These are phyloP conservation scores for Penicillium nucicola DNA, from an alignment of 495 filamentous ascomycete genomes.

Conservation along the genomic window DNA sequence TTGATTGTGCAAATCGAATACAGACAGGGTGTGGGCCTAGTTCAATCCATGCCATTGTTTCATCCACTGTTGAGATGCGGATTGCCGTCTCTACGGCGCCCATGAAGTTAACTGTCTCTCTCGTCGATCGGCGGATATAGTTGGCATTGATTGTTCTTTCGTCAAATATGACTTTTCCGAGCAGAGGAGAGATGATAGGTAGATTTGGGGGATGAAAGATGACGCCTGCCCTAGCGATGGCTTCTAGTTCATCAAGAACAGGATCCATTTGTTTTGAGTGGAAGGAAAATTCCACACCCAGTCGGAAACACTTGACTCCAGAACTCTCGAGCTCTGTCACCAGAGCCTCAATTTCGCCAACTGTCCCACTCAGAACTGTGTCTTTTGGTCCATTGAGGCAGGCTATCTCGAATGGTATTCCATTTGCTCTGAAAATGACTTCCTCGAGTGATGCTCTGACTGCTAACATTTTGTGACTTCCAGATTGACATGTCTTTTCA, in stretches of 20 bases:
- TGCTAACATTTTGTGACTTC: conserved; percentile 52
- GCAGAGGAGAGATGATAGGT: conserved; percentile 32
- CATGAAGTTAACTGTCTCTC: conserved; percentile 31
- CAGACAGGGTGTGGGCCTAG: conserved; percentile 41
- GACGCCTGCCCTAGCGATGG: conserved; percentile 23
- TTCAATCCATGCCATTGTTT: conserved; percentile 32
- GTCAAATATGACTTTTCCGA: conserved; percentile 16
- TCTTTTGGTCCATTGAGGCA: conserved; percentile 62
- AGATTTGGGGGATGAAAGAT: conserved; percentile 30
- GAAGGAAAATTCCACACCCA: conserved; percentile 53
- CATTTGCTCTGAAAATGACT: not conserved
- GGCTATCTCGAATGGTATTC: conserved; percentile 36
- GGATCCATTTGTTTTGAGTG: conserved; percentile 52
- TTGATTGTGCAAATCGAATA: conserved; percentile 17
- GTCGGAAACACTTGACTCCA: conserved; percentile 26
- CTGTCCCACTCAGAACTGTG: conserved; percentile 58
- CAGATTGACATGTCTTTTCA: conserved; percentile 9
- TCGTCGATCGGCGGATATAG: conserved; percentile 26
- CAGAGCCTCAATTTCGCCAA: conserved; percentile 28
- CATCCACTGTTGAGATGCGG: conserved; percentile 12
- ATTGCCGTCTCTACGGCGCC: conserved; percentile 22
- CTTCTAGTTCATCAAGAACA: conserved; percentile 44
- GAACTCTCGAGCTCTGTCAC: not conserved
- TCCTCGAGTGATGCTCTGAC: conserved; percentile 32
- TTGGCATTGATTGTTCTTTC: conserved; percentile 20